These are phyloP conservation scores for Taiozyma sp. DNA, from an alignment of 1,139 yeast genomes.

Conservation along the genomic window DNA sequence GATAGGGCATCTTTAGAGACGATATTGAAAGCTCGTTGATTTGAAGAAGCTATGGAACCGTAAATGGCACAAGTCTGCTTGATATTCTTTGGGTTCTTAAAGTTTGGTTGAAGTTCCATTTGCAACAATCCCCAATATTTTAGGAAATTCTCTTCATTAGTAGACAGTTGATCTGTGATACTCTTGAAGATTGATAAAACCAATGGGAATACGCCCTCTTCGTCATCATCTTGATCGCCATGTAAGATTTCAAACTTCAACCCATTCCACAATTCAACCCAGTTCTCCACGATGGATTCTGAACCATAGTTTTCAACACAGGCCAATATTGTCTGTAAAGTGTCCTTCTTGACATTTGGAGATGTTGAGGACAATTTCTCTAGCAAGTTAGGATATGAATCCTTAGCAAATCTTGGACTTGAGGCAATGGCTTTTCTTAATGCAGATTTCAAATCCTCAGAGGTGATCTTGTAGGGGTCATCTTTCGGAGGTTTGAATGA, in stretches of 20 bases:
- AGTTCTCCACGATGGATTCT: constrained; percentile 43
- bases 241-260: constrained; percentile 84
- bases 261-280: constrained; percentile 84
- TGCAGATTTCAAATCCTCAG: constrained; percentile 60
- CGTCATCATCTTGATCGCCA: constrained; percentile 51
- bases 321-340: constrained; percentile 53
- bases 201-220: constrained; percentile 32
- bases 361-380: constrained; percentile 87
- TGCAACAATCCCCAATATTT: constrained; percentile 38
- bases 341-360: constrained; percentile 71
- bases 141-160: constrained; percentile 27
- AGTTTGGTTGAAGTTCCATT: constrained; percentile 54
- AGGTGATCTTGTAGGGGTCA: constrained; percentile 83
- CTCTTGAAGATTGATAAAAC: constrained; percentile 46
- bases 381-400: constrained; percentile 69
- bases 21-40: constrained; percentile 38
- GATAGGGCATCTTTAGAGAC: constrained; percentile 38
- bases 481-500: constrained; percentile 86
- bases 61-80: constrained; percentile 60
- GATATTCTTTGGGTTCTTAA: constrained; percentile 48
- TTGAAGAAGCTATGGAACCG: constrained; percentile 48
- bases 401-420: constrained; percentile 62
- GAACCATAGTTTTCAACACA: constrained; percentile 53
- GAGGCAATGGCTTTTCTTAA: constrained; percentile 59
- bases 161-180: constrained; percentile 34